Percentiles rank a stretch among this genome's conserved stretches.
phyloP scores from a whole-genome alignment of 2,329 filamentous ascomycete genomes.

The Orbilia quercus region DNA sequence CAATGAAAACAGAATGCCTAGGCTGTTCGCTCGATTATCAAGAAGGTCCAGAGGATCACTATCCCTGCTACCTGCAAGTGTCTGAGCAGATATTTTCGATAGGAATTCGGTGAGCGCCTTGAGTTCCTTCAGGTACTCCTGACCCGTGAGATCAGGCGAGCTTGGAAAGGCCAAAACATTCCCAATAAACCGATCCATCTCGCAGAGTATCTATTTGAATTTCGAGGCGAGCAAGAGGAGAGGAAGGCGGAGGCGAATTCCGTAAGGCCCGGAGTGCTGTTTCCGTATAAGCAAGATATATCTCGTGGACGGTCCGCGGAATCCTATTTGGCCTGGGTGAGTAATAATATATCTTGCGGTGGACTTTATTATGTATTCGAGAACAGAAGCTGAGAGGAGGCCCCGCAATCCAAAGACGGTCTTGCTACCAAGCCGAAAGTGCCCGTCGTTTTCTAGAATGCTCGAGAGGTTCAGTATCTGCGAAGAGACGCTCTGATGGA shows the following conservation, averaged over 20 bases:
- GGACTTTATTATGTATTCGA: background rate
- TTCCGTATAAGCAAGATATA: background rate
- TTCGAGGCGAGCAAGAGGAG: constrained; percentile 7
- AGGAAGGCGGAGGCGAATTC: background rate
- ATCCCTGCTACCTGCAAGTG: constrained; percentile 57
- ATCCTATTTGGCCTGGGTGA: background rate
- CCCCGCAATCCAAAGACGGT: background rate
- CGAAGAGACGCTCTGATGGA: background rate
- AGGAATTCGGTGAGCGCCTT: constrained; percentile 56
- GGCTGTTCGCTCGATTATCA: constrained; percentile 59
- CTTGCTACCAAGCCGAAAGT: background rate
- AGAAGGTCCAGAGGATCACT: constrained; percentile 58
- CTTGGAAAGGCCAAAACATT: constrained; percentile 58
- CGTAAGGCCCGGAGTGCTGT: background rate
- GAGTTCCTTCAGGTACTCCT: constrained; percentile 58
- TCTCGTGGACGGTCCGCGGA: constrained; percentile 3
- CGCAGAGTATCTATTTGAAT: constrained; percentile 32
- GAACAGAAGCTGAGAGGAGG: background rate
- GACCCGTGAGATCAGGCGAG: constrained; percentile 56
- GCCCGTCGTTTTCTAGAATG: background rate
- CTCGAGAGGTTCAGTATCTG: background rate
- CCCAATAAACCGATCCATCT: constrained; percentile 60
- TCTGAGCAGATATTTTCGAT: constrained; percentile 57
- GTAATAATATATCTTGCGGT: background rate
- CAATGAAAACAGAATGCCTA: constrained; percentile 60